Evolutionary conservation across 140 eudicot genomes (phyloP).

Genomic region (Cichorium intybus): DNA sequence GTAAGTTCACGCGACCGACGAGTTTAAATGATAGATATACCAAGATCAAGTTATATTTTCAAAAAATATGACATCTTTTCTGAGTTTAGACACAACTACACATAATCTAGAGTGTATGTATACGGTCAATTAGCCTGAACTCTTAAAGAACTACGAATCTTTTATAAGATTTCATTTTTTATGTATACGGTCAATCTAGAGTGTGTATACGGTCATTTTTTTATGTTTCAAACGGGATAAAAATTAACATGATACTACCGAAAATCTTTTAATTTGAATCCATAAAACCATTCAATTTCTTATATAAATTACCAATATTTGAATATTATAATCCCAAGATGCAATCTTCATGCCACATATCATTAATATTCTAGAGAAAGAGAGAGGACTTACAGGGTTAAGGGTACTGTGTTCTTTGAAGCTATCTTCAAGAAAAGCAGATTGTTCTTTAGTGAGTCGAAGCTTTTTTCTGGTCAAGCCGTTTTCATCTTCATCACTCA

Average conservation of each 20-base stretch:
- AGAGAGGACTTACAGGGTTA: conserved; percentile 46
- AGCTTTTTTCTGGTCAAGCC: conserved; percentile 58
- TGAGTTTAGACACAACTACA: not conserved
- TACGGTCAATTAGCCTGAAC: not conserved
- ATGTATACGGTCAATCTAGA: too few species aligned
- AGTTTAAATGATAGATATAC: not conserved
- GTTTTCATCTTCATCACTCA: conserved; percentile 43
- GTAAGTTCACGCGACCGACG: not conserved
- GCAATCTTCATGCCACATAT: conserved; percentile 14
- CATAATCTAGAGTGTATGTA: not conserved
- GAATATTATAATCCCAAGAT: conserved; percentile 21
- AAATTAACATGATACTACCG: not conserved
- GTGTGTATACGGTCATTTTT: too few species aligned
- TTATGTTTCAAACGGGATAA: not conserved
- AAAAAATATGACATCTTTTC: not conserved
- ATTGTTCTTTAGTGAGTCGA: conserved; percentile 60
- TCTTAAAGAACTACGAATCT: not conserved
- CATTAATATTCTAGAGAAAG: conserved; percentile 13
- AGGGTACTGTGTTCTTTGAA: conserved; percentile 66
- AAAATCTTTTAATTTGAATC: not conserved
- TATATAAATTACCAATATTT: not conserved
- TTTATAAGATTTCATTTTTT: not conserved
- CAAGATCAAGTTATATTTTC: not conserved
- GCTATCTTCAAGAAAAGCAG: conserved; percentile 56
- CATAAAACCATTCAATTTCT: not conserved